Base-by-base conservation (phyloP, 345 rosid genomes). In the Ceriops decandra region DNA sequence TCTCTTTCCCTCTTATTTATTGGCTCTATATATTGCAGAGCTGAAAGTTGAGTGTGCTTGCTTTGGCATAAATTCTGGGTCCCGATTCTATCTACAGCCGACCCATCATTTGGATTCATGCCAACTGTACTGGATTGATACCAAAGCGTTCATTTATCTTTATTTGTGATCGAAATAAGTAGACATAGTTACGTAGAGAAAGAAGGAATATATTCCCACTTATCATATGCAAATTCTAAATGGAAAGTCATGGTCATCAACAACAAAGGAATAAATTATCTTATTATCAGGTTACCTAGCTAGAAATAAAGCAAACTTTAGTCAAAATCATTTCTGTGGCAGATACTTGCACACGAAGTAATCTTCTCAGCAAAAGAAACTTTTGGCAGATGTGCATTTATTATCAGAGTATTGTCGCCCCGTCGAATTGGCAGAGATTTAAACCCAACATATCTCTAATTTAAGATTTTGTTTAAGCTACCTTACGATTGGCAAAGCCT, bases 1-100 rank as follows among this genome's bases (percentile, higher is more conserved):
- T 51, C 7, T 51, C 6, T 49, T 42, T 42, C 49, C 4, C 19
- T 42, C 49, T 42, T 42, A 42, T 3, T 42, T 13, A 28, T 19
- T 0, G 33, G 46, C 31, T 16, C 26, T 24, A 24, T 47, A 52
- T 49, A 21, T 56, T 28, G 8, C 57, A 42, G 52, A 11, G 26
- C 20, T 36, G 64, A 59, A 21, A 52, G n/a, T 19, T 54, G 54
- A 22, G 24, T 57, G 70, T 64, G 26, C 26, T 56, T 49, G 74
- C 83, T 81, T 83, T 76, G 70, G 87, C 68, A 81, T 76, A 79
- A 71, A 73, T 84, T 75, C 79, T 73, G 15, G 77, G 67, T 36
- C 64, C 66, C 59, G 77, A 79, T 79, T 71, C 87, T 52, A 53
- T 74, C 68, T 52, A 21, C 74, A 65, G 54, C 70, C 74, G 58